Evolutionary conservation across 164 flowering plant genomes (phyloP).

Genomic region (Kalanchoe fedtschenkoi): DNA sequence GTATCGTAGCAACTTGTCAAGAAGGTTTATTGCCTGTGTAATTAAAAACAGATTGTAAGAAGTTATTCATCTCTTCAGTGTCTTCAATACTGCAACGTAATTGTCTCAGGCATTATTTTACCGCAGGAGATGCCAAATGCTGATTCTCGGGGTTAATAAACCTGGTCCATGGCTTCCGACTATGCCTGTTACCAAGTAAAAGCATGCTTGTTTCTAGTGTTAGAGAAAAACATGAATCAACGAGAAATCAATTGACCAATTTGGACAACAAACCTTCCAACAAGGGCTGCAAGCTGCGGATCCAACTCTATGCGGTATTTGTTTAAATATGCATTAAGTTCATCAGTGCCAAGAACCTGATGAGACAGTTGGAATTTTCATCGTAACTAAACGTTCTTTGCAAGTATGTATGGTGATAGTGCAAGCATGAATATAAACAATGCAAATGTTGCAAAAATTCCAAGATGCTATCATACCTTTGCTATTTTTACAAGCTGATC

Average conservation of each 20-base stretch:
- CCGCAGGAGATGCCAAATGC: slow-evolving; percentile 95
- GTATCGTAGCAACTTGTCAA: slow-evolving; percentile 90
- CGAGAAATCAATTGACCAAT: background rate
- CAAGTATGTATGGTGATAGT: background rate
- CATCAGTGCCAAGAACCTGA: slow-evolving; percentile 94
- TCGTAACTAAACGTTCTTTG: background rate
- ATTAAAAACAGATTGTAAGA: background rate
- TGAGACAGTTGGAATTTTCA: background rate
- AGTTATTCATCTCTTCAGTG: background rate
- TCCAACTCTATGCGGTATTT: slow-evolving; percentile 83
- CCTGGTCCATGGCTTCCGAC: slow-evolving; percentile 80
- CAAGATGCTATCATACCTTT: slow-evolving; percentile 40
- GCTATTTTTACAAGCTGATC: slow-evolving; percentile 98
- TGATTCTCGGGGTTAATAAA: slow-evolving; percentile 77
- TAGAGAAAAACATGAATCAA: background rate
- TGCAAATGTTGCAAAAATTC: background rate
- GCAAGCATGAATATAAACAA: too few species aligned
- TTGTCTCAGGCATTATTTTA: slow-evolving; percentile 12
- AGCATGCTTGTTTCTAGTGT: background rate
- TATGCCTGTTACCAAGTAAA: slow-evolving; percentile 46
- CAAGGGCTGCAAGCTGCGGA: slow-evolving; percentile 82
- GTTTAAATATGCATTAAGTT: slow-evolving; percentile 62
- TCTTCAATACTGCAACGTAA: background rate
- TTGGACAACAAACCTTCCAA: slow-evolving; percentile 59
- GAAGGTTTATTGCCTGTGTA: slow-evolving; percentile 75